Conservation (phyloP, 2,329 filamentous ascomycete species). For the Xylariaceae sp. region DNA sequence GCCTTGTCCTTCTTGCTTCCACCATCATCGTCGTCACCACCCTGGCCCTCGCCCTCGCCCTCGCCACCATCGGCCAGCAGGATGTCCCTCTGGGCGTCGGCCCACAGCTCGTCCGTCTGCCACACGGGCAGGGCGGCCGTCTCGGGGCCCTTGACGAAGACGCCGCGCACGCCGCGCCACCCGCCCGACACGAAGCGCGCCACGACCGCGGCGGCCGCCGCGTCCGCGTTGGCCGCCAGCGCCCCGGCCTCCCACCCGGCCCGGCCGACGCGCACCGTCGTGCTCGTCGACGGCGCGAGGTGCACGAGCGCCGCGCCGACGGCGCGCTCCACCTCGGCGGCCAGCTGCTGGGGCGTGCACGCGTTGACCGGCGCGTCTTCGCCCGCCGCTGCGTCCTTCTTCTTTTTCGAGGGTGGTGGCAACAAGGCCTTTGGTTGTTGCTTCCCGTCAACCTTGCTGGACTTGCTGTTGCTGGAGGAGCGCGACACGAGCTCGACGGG, state of each 20-base stretch:
- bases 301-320: slow-evolving; percentile 71
- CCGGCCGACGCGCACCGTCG: slow-evolving; percentile 70
- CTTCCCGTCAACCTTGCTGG: slow-evolving; percentile 52
- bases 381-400: slow-evolving; percentile 30
- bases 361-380: too few species aligned
- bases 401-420: slow-evolving; percentile 51
- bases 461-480: too few species aligned
- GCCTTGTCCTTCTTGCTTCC: too few species aligned
- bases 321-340: slow-evolving; percentile 73
- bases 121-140: slow-evolving; percentile 90
- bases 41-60: too few species aligned
- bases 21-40: too few species aligned
- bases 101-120: slow-evolving; percentile 87
- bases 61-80: slow-evolving; percentile 53
- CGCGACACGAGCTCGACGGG: slow-evolving; percentile 65
- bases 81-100: slow-evolving; percentile 66
- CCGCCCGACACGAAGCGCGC: slow-evolving; percentile 77
- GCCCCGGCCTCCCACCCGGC: slow-evolving; percentile 68
- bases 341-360: slow-evolving; percentile 58
- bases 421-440: too few species aligned
- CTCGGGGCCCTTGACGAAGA: slow-evolving; percentile 87
- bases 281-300: slow-evolving; percentile 70
- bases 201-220: slow-evolving; percentile 60
- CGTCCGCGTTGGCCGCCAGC: slow-evolving; percentile 71
- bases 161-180: slow-evolving; percentile 53